Percentiles rank a stretch among this genome's conserved stretches.
Evolutionary conservation across 1,139 yeast genomes (phyloP).

Genomic region (Hyphopichia pseudoburtonii): DNA sequence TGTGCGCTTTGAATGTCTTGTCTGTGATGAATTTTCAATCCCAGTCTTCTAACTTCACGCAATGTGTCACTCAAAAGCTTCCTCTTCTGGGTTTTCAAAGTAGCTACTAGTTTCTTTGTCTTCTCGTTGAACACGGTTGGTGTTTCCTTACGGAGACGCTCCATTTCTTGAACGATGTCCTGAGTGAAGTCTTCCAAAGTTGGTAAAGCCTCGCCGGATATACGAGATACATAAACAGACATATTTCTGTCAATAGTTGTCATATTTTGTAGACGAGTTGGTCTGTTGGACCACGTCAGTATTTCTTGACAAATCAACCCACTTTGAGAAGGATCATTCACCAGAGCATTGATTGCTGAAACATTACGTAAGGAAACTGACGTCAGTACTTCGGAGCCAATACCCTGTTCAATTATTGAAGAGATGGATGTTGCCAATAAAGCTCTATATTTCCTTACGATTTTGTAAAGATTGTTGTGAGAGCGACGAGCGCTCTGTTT

Average conservation of each 20-base stretch:
- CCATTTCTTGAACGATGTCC: conserved; percentile 57
- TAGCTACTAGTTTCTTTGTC: conserved; percentile 68
- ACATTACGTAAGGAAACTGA: conserved; percentile 8
- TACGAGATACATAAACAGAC: conserved; percentile 44
- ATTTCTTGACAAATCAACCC: conserved; percentile 20
- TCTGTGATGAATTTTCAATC: conserved; percentile 66
- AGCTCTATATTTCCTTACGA: conserved; percentile 78
- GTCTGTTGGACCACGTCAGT: conserved; percentile 54
- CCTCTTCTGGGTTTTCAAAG: conserved; percentile 77
- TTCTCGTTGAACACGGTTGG: conserved; percentile 69
- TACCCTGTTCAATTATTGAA: conserved; percentile 62
- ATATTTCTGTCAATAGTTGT: conserved; percentile 54
- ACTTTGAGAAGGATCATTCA: conserved; percentile 15
- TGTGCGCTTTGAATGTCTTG: conserved; percentile 65
- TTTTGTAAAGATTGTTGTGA: conserved; percentile 78
- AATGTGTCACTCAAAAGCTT: conserved; percentile 75
- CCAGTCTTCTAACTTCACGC: conserved; percentile 71
- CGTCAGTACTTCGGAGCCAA: conserved; percentile 22
- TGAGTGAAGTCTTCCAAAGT: conserved; percentile 52
- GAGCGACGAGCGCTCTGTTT: conserved; percentile 91
- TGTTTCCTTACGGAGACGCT: conserved; percentile 68
- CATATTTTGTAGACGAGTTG: conserved; percentile 53
- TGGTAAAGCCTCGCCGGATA: conserved; percentile 36
- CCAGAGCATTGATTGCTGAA: conserved; percentile 14
- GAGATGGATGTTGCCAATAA: conserved; percentile 56